These are phyloP conservation scores for Phaeosphaeria sp. DNA, from an alignment of 2,329 filamentous ascomycete species.

Conservation along the genomic window DNA sequence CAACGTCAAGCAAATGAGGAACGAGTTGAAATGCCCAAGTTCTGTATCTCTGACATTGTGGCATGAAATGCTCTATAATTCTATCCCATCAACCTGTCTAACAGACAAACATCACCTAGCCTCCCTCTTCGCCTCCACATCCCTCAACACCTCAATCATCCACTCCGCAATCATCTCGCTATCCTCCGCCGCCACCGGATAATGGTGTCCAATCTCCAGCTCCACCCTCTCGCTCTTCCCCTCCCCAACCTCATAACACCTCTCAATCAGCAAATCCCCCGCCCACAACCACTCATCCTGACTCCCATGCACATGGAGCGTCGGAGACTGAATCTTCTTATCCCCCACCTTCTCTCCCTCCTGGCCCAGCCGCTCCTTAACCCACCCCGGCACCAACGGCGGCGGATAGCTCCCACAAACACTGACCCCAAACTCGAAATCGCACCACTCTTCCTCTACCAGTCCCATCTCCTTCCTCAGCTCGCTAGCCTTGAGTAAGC, in stretches of 20 bases:
- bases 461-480: constrained; percentile 17
- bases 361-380: constrained; percentile 12
- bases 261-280: constrained; percentile 38
- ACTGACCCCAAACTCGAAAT: constrained; percentile 29
- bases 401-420: constrained; percentile 40
- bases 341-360: not conserved
- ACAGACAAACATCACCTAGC: not conserved
- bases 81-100: not conserved
- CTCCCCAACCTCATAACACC: constrained; percentile 29
- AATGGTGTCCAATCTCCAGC: constrained; percentile 47
- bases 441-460: constrained; percentile 13
- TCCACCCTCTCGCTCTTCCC: constrained; percentile 32
- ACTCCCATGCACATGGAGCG: constrained; percentile 40
- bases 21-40: not conserved
- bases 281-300: constrained; percentile 46
- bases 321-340: constrained; percentile 33
- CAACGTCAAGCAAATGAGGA: constrained; percentile 4
- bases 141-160: constrained; percentile 19
- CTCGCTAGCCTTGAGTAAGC: constrained; percentile 34
- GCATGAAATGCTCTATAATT: not conserved
- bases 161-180: constrained; percentile 37
- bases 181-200: constrained; percentile 42
- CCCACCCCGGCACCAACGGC: constrained; percentile 13
- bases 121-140: constrained; percentile 4
- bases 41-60: not conserved